A percentile compares a stretch with the other conserved stretches of the same genome.
Evolutionary conservation across 257 asterid genomes (phyloP).

Genomic region (Solanum ahanhuiri): DNA sequence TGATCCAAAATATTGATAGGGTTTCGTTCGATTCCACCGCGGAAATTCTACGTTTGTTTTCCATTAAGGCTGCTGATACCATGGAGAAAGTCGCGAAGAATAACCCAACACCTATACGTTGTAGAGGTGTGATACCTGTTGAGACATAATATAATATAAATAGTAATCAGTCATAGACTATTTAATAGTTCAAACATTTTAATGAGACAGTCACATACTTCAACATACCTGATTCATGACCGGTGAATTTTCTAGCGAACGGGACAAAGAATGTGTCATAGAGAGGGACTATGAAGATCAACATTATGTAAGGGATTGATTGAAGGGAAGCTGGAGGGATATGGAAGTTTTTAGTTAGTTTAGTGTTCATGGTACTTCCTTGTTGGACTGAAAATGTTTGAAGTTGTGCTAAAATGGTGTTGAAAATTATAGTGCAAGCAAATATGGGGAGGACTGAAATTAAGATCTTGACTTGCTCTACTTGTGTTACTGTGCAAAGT

Average conservation of each 20-base stretch:
- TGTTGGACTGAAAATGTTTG: constrained; percentile 98
- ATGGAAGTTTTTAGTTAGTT: constrained; percentile 42
- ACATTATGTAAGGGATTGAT: constrained; percentile 81
- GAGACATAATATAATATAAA: not conserved
- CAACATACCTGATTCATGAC: constrained; percentile 29
- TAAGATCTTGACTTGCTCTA: constrained; percentile 64
- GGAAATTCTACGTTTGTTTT: constrained; percentile 39
- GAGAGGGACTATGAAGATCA: constrained; percentile 66
- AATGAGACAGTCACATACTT: not conserved
- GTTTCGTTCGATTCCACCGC: constrained; percentile 2
- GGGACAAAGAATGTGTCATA: constrained; percentile 76
- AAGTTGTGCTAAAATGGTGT: constrained; percentile 80
- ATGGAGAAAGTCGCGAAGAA: constrained; percentile 69
- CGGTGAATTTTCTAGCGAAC: constrained; percentile 55
- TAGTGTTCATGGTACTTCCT: constrained; percentile 73
- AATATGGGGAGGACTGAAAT: constrained; percentile 68
- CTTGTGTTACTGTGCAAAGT: constrained; percentile 50
- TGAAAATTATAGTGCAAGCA: constrained; percentile 87
- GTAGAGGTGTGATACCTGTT: constrained; percentile 54
- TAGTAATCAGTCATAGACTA: not conserved
- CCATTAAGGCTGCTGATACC: constrained; percentile 77
- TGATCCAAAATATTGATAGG: constrained; percentile 67
- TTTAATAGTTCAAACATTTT: not conserved
- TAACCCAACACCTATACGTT: constrained; percentile 71
- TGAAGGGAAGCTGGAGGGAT: constrained; percentile 97